phyloP scores from a whole-genome alignment of 2,329 filamentous ascomycete species.

The Teratosphaeria destructans region DNA sequence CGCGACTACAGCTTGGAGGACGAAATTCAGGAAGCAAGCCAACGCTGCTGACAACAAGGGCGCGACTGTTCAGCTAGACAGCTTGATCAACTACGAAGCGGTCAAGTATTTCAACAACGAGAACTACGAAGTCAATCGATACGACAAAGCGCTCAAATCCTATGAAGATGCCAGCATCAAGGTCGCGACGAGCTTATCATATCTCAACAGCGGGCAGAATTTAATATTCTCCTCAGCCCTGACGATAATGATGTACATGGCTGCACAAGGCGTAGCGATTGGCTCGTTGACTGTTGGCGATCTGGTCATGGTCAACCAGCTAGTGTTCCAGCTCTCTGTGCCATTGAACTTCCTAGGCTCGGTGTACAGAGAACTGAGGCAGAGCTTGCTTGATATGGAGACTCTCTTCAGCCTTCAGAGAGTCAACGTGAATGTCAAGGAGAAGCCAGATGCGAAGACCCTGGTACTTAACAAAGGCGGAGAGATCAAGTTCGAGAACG shows the following conservation, averaged over 20 bases:
- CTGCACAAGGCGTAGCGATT: conserved; percentile 73
- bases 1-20: conserved; percentile 90
- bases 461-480: conserved; percentile 66
- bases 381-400: conserved; percentile 96
- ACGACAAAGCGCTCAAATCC: conserved; percentile 72
- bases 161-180: conserved; percentile 97
- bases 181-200: conserved; percentile 82
- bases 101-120: conserved; percentile 99
- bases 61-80: conserved; percentile 91
- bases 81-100: conserved; percentile 95
- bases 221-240: conserved; percentile 92
- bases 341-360: conserved; percentile 97
- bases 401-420: conserved; percentile 96
- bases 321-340: conserved; percentile 94
- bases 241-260: conserved; percentile 97
- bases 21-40: conserved; percentile 87
- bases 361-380: conserved; percentile 88
- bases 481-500: conserved; percentile 88
- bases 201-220: conserved; percentile 91
- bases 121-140: conserved; percentile 80
- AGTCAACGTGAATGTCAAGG: conserved; percentile 79
- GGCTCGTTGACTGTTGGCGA: conserved; percentile 85
- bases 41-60: conserved; percentile 95
- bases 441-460: conserved; percentile 62
- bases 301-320: conserved; percentile 96